Base-by-base conservation (phyloP, 1,284 basidiomycete species). In the Heliocybe sulcata region DNA sequence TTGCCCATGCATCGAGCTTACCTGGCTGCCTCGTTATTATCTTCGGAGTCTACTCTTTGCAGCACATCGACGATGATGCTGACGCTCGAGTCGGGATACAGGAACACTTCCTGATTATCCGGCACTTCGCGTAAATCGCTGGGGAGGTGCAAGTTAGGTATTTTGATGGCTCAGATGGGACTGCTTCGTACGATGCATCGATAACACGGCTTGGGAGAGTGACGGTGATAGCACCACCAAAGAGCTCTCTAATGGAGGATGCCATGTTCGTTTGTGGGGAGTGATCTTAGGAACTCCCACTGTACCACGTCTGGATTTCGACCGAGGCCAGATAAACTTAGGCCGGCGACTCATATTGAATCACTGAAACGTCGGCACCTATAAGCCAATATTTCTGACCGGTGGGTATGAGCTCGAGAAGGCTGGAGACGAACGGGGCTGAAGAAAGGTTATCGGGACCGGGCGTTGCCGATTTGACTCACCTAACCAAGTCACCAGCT, bases 101-200 rank as follows among this genome's bases (percentile, higher is more conserved):
- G 70, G 67, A 94, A 90, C 47, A 98, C 95, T 68, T 99, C 97
- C 70, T 99, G 96, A 12, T 84, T 94, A 68, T 99, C 91, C n/a
- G 97, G 96, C 11, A 99, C 80, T 73, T 98, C 93, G 57, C 96
- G 92, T 1, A 97, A 60, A 60, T 88, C 80, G 58, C 95, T 98
- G 68, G 42, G 45, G 16, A n/a, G 48, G 31, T 52, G 22, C 25
- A 9, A 16, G 22, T 52, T 10, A 49, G 27, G 27, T 8, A 52
- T 42, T 14, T 52, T 6, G 53, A 51, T 25, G 29, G 31, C 51
- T 42, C 45, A 55, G 50, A 23, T 33, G 51, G 45, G 51, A n/a
- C 25, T 19, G 23, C 23, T 22, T 26, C 90, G 63, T 73, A 96
- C 95, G 92, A 92, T 53, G 88, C 93, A 72, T 99, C 95, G 55